Conservation (phyloP, 495 filamentous ascomycete genomes). For the Sabuloglossum arenarium region DNA sequence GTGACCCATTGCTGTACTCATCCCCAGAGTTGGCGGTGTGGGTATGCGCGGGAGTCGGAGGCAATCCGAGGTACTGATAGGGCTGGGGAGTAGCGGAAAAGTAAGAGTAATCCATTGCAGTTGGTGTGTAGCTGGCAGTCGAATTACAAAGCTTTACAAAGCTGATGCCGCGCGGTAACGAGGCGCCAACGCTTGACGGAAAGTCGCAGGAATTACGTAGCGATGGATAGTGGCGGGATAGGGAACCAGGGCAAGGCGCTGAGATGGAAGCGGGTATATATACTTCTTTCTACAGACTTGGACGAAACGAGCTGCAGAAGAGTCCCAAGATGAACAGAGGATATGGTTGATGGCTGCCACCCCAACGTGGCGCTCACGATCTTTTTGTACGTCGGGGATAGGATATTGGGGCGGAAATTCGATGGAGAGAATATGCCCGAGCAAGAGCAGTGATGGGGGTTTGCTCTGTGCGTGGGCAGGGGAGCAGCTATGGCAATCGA, state of each 20-base stretch:
- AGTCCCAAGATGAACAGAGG: not conserved
- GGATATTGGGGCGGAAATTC: not conserved
- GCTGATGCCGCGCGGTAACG: not conserved
- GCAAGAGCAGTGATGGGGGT: not conserved
- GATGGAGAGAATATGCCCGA: not conserved
- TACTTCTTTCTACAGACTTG: not conserved
- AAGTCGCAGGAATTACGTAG: not conserved
- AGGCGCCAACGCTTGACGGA: not conserved
- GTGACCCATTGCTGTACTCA: not conserved
- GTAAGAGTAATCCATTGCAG: slow-evolving; percentile 1
- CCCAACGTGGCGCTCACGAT: not conserved
- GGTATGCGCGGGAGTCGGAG: slow-evolving; percentile 1
- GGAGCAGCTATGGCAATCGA: not conserved
- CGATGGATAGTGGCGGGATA: not conserved
- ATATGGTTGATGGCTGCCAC: not conserved
- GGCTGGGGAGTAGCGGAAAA: not conserved
- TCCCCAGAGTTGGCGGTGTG: not conserved
- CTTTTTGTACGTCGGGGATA: not conserved
- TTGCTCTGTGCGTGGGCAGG: not conserved
- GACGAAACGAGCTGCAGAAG: not conserved
- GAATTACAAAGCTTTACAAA: not conserved
- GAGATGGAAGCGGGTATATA: not conserved
- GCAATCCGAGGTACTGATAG: not conserved
- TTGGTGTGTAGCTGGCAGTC: not conserved
- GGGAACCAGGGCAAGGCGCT: not conserved